Evolutionary conservation across 2,329 filamentous ascomycete genomes (phyloP).

Genomic region (Allantophomopsis cytisporea): DNA sequence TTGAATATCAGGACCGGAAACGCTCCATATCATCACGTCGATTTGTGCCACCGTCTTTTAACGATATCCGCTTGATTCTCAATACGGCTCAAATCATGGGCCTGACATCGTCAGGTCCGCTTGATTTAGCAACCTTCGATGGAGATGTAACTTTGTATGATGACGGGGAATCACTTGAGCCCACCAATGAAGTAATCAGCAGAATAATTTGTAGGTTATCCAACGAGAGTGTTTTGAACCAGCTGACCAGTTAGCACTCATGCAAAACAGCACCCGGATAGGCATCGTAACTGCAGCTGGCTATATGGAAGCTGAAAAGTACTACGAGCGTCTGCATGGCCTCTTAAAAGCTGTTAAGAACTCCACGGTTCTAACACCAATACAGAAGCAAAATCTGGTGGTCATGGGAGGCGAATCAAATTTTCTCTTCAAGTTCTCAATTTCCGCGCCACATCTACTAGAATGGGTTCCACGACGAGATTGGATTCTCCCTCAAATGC

Average conservation of each 20-base stretch:
- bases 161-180: slow-evolving; percentile 67
- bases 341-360: slow-evolving; percentile 65
- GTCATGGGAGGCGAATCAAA: slow-evolving; percentile 95
- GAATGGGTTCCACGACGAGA: slow-evolving; percentile 47
- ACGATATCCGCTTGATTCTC: slow-evolving; percentile 83
- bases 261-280: slow-evolving; percentile 67
- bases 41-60: slow-evolving; percentile 94
- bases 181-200: slow-evolving; percentile 64
- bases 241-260: slow-evolving; percentile 38
- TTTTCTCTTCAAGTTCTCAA: slow-evolving; percentile 76
- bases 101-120: slow-evolving; percentile 56
- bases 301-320: slow-evolving; percentile 76
- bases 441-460: slow-evolving; percentile 51
- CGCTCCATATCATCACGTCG: slow-evolving; percentile 81
- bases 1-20: slow-evolving; percentile 76
- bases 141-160: slow-evolving; percentile 95
- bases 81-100: slow-evolving; percentile 94
- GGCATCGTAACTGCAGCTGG: slow-evolving; percentile 96
- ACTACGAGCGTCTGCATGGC: slow-evolving; percentile 78
- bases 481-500: slow-evolving; percentile 73
- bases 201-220: slow-evolving; percentile 32
- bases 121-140: slow-evolving; percentile 89
- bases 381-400: slow-evolving; percentile 66
- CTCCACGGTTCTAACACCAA: slow-evolving; percentile 41
- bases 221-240: slow-evolving; percentile 13